phyloP scores from a whole-genome alignment of 257 asterid genomes.

The Paulownia fortunei region DNA sequence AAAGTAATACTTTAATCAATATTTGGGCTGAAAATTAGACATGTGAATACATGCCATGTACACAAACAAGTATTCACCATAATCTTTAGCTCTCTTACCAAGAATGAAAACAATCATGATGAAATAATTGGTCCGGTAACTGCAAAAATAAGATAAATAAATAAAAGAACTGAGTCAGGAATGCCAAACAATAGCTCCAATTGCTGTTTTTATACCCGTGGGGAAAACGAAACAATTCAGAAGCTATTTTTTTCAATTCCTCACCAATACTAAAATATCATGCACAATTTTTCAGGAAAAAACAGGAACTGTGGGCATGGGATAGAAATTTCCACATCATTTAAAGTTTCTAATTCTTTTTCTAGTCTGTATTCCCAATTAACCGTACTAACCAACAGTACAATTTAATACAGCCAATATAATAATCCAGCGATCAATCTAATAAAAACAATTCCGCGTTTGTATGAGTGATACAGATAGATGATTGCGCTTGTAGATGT shows the following conservation, averaged over 20 bases:
- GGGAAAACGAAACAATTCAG: background rate
- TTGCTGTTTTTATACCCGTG: background rate
- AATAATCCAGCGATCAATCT: slow-evolving; percentile 5
- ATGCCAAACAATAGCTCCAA: slow-evolving; percentile 6
- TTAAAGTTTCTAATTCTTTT: background rate
- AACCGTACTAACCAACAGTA: slow-evolving; percentile 4
- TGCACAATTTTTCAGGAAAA: background rate
- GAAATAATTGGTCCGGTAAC: too few relatives aligned
- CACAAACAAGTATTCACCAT: too few relatives aligned
- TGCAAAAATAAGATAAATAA: too few relatives aligned
- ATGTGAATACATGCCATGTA: too few relatives aligned
- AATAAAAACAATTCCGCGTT: background rate
- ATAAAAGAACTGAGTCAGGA: slow-evolving; percentile 22
- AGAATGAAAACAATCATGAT: too few relatives aligned
- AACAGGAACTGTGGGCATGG: background rate
- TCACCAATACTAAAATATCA: background rate
- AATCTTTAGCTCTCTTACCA: too few relatives aligned
- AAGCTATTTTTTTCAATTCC: slow-evolving; percentile 17
- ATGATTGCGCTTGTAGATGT: background rate
- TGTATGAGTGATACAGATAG: background rate
- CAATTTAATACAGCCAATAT: background rate
- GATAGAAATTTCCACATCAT: background rate
- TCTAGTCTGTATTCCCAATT: background rate
- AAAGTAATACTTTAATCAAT: too few relatives aligned
- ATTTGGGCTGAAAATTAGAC: too few relatives aligned